Evolutionary conservation across 2,329 filamentous ascomycete species (phyloP).

Genomic region (Fusarium sp.): DNA sequence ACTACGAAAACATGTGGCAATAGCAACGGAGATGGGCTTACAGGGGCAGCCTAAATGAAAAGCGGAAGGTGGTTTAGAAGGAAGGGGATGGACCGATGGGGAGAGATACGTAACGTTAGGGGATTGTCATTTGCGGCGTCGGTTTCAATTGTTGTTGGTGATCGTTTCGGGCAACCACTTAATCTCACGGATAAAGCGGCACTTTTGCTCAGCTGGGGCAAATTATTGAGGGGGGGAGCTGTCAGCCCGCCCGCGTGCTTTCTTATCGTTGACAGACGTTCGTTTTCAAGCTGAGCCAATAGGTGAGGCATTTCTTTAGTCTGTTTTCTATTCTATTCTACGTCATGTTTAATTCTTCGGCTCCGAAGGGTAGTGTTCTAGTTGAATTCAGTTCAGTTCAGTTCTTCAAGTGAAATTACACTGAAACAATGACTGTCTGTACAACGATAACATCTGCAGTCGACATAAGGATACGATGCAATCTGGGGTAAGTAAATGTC

Average conservation of each 20-base stretch:
- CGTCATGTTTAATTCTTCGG: neutral
- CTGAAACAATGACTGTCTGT: neutral
- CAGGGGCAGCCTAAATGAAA: conserved; percentile 22
- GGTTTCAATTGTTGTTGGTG: conserved; percentile 13
- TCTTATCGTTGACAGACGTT: neutral
- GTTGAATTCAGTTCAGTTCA: too few species aligned
- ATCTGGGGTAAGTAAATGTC: conserved; percentile 29
- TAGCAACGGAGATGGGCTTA: neutral
- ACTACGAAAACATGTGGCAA: conserved; percentile 9
- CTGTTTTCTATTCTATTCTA: neutral
- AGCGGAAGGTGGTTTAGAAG: conserved; percentile 25
- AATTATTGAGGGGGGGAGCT: conserved; percentile 10
- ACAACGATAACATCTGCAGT: neutral
- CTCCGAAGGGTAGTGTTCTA: neutral
- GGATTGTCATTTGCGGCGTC: neutral
- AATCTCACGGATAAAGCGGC: conserved; percentile 36
- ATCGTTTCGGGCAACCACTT: conserved; percentile 5
- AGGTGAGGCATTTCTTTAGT: neutral
- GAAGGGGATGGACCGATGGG: neutral
- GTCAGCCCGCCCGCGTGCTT: conserved; percentile 19
- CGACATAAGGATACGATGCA: conserved; percentile 10
- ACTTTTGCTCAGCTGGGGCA: conserved; percentile 31
- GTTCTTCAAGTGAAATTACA: neutral
- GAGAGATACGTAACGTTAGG: conserved; percentile 24
- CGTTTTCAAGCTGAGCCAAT: neutral